Evolutionary conservation across 2,329 filamentous ascomycete species (phyloP).

Genomic region (Diaporthe destruens): DNA sequence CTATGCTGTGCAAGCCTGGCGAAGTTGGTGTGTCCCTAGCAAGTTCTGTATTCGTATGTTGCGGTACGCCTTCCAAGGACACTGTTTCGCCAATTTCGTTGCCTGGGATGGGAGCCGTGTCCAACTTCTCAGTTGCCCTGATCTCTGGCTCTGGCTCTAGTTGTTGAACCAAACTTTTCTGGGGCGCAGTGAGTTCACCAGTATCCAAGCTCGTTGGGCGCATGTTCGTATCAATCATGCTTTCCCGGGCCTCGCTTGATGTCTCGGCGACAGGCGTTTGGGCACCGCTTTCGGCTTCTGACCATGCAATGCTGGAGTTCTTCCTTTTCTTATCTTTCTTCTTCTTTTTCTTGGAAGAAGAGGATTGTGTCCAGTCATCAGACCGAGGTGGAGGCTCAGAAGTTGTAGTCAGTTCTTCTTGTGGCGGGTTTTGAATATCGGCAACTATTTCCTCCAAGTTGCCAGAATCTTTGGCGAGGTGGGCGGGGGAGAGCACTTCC

Average conservation of each 20-base stretch:
- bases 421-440: neutral
- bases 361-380: conserved; percentile 44
- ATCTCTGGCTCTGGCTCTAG: neutral
- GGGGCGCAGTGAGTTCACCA: neutral
- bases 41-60: neutral
- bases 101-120: neutral
- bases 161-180: neutral
- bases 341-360: conserved; percentile 49
- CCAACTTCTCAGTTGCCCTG: neutral
- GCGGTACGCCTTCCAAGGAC: too few relatives aligned
- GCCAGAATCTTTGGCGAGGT: neutral
- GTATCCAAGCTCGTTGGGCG: neutral
- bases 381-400: conserved; percentile 39
- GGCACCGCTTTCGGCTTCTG: conserved; percentile 34
- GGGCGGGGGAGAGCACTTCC: neutral
- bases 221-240: neutral
- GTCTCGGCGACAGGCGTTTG: conserved; percentile 36
- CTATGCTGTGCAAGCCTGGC: neutral
- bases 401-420: neutral
- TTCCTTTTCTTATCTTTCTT: conserved; percentile 52
- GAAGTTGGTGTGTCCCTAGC: neutral
- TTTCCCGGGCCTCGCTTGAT: conserved; percentile 11
- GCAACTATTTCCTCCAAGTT: neutral
- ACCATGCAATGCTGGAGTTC: conserved; percentile 43
- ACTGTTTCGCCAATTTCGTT: neutral